These are phyloP conservation scores for Choanephora cucurbitarum DNA, from an alignment of 371 early-diverging fungal species.

Conservation along the genomic window DNA sequence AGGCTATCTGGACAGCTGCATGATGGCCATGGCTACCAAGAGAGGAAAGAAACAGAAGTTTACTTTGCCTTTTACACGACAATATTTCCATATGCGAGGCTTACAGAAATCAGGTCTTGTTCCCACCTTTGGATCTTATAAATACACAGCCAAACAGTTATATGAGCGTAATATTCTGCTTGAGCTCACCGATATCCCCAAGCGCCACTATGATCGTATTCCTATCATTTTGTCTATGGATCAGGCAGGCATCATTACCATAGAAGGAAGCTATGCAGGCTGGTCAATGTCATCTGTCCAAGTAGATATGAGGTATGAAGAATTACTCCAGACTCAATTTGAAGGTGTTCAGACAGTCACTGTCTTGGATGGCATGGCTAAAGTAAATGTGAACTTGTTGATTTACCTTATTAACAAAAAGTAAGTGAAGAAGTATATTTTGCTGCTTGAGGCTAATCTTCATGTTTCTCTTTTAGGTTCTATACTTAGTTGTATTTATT, in stretches of 20 bases:
- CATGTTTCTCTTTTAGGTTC: neutral
- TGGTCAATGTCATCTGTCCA: constrained; percentile 75
- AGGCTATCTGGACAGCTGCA: constrained; percentile 88
- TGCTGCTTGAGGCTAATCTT: neutral
- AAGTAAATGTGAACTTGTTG: constrained; percentile 94
- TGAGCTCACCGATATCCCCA: constrained; percentile 76
- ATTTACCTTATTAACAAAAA: constrained; percentile 97
- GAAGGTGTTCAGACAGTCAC: constrained; percentile 87
- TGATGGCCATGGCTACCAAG: constrained; percentile 82
- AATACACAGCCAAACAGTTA: constrained; percentile 93
- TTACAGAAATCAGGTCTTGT: constrained; percentile 84
- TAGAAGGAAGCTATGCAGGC: constrained; percentile 83
- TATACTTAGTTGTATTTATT: too few relatives aligned
- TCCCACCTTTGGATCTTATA: constrained; percentile 97
- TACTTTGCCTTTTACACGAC: constrained; percentile 84
- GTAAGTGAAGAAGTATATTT: constrained; percentile 44
- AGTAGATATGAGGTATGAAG: constrained; percentile 88
- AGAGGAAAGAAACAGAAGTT: constrained; percentile 76
- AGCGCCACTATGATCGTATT: constrained; percentile 87
- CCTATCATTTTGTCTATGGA: constrained; percentile 90
- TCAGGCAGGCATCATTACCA: constrained; percentile 86
- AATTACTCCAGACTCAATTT: constrained; percentile 91
- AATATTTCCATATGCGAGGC: constrained; percentile 90
- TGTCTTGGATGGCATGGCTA: constrained; percentile 88
- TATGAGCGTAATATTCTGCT: constrained; percentile 91